phyloP scores from a whole-genome alignment of 225 moss, liverwort and hornwort species.

The Physcomitrium patens region DNA sequence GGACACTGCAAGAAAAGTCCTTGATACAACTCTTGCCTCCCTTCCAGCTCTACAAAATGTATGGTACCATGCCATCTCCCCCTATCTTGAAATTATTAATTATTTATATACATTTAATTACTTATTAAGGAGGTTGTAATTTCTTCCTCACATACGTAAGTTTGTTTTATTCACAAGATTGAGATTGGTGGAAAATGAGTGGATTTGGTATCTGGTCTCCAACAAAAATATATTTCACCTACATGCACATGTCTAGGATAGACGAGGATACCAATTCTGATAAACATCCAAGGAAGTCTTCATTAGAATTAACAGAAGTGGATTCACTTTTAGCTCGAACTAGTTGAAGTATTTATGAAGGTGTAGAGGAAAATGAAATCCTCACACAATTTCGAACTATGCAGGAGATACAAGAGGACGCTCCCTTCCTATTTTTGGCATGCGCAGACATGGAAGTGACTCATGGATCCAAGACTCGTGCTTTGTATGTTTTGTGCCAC shows the following conservation, averaged over 20 bases:
- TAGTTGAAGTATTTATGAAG: conserved; percentile 1
- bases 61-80: conserved; percentile 29
- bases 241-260: conserved; percentile 6
- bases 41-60: conserved; percentile 71
- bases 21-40: conserved; percentile 87
- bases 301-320: not conserved
- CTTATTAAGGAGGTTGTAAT: not conserved
- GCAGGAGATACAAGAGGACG: conserved; percentile 78
- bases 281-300: not conserved
- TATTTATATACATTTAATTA: not conserved
- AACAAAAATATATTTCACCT: not conserved
- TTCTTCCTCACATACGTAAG: not conserved
- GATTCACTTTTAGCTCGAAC: not conserved
- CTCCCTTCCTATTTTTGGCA: conserved; percentile 82
- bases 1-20: conserved; percentile 80
- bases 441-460: conserved; percentile 93
- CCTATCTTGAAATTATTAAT: conserved; percentile 16
- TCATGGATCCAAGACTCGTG: conserved; percentile 61
- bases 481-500: conserved; percentile 69
- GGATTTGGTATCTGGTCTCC: not conserved
- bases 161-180: not conserved
- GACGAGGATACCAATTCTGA: not conserved
- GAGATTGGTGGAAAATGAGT: conserved; percentile 2
- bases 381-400: conserved; percentile 32
- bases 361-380: conserved; percentile 17